A percentile compares a stretch with the other conserved stretches of the same genome.
These are phyloP conservation scores for Penicillium longicatenatum DNA, from an alignment of 495 filamentous ascomycete genomes.

Conservation along the genomic window DNA sequence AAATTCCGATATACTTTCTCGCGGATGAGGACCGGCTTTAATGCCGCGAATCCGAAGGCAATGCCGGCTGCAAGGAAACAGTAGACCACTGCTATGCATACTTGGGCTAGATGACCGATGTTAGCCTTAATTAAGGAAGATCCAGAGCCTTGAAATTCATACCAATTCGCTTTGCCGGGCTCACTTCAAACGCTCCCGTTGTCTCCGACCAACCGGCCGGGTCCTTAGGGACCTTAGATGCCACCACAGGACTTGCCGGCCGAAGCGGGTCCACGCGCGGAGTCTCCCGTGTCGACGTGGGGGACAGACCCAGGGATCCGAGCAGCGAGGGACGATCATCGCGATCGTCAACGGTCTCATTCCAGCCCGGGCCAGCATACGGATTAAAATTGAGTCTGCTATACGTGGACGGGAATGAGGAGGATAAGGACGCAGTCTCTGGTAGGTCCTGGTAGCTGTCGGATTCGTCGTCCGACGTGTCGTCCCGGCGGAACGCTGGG, in stretches of 20 bases:
- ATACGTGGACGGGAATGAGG: conserved; percentile 46
- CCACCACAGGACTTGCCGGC: conserved; percentile 9
- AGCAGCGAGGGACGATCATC: conserved; percentile 35
- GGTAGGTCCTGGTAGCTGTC: conserved; percentile 37
- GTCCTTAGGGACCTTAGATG: conserved; percentile 20
- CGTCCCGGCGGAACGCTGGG: conserved; percentile 36
- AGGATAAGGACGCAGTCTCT: conserved; percentile 34
- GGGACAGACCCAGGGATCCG: conserved; percentile 21
- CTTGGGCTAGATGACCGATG: conserved; percentile 35
- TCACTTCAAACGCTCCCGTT: conserved; percentile 70
- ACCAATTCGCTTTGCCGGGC: conserved; percentile 64
- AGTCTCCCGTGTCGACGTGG: conserved; percentile 25
- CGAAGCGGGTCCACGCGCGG: conserved; percentile 15
- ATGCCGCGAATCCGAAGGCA: conserved; percentile 73
- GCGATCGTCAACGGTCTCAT: conserved; percentile 31
- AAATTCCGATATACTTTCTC: conserved; percentile 65
- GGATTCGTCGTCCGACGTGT: conserved; percentile 34
- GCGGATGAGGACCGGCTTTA: conserved; percentile 68
- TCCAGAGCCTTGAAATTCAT: conserved; percentile 25
- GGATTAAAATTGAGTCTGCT: conserved; percentile 50
- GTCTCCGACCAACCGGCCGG: conserved; percentile 39
- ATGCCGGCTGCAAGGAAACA: conserved; percentile 78
- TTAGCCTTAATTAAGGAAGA: neutral
- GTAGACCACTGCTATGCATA: conserved; percentile 66
- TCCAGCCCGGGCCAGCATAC: conserved; percentile 46